A percentile compares a stretch with the other conserved stretches of the same genome.
Evolutionary conservation across 768 basidiomycete species (phyloP).

Genomic region (Trametes coccinea): DNA sequence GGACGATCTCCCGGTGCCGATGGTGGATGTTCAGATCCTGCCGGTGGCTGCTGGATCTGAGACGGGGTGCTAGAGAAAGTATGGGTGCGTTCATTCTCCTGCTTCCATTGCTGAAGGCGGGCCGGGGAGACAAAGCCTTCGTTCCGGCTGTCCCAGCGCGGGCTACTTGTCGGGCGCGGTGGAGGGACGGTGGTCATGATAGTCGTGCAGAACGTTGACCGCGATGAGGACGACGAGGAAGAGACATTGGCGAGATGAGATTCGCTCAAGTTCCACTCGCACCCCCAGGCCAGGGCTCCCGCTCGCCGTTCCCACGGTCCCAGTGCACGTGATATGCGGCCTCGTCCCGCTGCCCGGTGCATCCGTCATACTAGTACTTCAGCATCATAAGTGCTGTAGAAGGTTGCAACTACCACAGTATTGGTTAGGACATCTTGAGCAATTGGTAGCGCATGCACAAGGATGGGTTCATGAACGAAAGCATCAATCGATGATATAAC

Average conservation of each 20-base stretch:
- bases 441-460: background rate
- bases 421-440: background rate
- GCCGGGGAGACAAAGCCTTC: constrained; percentile 39
- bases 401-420: no score
- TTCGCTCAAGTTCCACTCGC: constrained; percentile 16
- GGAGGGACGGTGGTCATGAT: constrained; percentile 19
- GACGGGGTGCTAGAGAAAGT: constrained; percentile 20
- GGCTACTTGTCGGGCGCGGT: constrained; percentile 27
- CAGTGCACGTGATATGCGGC: no score
- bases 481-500: constrained; percentile 12
- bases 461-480: background rate
- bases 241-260: constrained; percentile 8
- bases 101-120: constrained; percentile 36
- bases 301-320: background rate
- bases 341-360: no score
- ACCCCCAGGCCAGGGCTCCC: background rate
- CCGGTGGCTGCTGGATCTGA: constrained; percentile 19
- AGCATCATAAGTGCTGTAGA: no score
- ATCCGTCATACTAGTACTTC: no score
- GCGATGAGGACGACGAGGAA: constrained; percentile 2
- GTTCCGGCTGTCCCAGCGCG: constrained; percentile 40
- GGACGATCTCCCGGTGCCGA: constrained; percentile 7
- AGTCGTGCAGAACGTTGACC: constrained; percentile 4
- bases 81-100: constrained; percentile 31
- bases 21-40: background rate